Evolutionary conservation across 192 early-diverging fungal genomes (phyloP).

Genomic region (Coemansia sp.): DNA sequence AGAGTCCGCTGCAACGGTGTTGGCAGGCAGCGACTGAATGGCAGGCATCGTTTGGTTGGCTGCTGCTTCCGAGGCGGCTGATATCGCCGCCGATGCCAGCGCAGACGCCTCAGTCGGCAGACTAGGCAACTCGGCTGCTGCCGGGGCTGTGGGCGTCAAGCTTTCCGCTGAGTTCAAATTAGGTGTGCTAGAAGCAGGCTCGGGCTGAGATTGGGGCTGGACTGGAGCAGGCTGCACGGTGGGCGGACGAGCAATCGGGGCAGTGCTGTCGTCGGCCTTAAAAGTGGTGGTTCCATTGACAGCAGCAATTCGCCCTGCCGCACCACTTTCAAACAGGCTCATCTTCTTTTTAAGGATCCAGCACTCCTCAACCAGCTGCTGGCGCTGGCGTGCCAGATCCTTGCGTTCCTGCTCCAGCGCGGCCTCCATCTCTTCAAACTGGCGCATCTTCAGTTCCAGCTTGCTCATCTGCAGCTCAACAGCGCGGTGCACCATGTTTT

Average conservation of each 20-base stretch:
- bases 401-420: conserved; percentile 85
- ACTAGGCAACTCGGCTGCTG: not conserved
- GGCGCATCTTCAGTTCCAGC: conserved; percentile 87
- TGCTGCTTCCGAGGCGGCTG: conserved; percentile 1
- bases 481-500: conserved; percentile 73
- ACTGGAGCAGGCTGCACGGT: conserved; percentile 22
- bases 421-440: conserved; percentile 89
- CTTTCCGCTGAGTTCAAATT: not conserved
- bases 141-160: not conserved
- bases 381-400: conserved; percentile 64
- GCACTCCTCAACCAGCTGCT: conserved; percentile 51
- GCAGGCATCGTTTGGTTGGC: not conserved
- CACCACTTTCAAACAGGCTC: conserved; percentile 44
- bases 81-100: not conserved
- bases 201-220: not conserved
- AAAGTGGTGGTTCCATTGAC: conserved; percentile 21
- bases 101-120: not conserved
- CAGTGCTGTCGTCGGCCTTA: conserved; percentile 35
- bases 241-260: conserved; percentile 33
- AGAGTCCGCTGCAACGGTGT: not conserved
- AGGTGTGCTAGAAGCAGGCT: not conserved
- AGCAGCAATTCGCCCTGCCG: conserved; percentile 23
- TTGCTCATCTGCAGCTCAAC: conserved; percentile 88
- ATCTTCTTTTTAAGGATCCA: conserved; percentile 54
- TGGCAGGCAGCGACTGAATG: not conserved